Evolutionary conservation across 2,329 filamentous ascomycete species (phyloP).

Genomic region (Geosmithia putterillii): DNA sequence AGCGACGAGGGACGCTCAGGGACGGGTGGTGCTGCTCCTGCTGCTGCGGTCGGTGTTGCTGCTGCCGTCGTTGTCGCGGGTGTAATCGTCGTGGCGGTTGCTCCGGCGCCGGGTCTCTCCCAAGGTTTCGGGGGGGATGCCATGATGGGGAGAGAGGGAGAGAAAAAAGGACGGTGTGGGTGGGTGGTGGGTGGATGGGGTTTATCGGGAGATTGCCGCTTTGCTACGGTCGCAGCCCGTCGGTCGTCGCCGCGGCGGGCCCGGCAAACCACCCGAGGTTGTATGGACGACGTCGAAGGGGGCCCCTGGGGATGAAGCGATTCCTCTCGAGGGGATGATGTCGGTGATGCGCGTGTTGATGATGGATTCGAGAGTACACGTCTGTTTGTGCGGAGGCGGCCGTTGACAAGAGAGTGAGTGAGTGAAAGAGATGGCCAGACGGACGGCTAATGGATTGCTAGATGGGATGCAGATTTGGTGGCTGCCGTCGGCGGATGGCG

Average conservation of each 20-base stretch:
- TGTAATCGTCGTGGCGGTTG: slow-evolving; percentile 15
- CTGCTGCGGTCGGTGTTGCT: slow-evolving; percentile 18
- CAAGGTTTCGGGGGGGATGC: slow-evolving; percentile 93
- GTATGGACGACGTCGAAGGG: no score
- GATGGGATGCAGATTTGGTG: background rate
- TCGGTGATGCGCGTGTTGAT: no score
- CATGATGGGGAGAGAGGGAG: slow-evolving; percentile 32
- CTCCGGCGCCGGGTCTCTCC: slow-evolving; percentile 62
- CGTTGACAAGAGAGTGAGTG: no score
- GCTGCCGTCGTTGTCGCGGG: slow-evolving; percentile 27
- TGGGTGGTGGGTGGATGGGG: no score
- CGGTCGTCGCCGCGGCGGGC: no score
- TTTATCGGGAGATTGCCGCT: no score
- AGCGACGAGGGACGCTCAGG: slow-evolving; percentile 74
- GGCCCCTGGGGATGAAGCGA: no score
- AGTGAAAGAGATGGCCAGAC: background rate
- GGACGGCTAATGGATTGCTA: background rate
- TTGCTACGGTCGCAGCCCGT: no score
- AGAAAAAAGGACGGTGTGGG: no score
- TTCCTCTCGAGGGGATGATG: no score
- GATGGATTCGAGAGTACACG: no score
- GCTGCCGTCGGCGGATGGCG: background rate
- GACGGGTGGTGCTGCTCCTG: slow-evolving; percentile 48
- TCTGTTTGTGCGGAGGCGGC: background rate
- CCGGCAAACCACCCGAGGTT: no score